phyloP scores from a whole-genome alignment of 2,329 filamentous ascomycete species.

The Lachnellula cervina region DNA sequence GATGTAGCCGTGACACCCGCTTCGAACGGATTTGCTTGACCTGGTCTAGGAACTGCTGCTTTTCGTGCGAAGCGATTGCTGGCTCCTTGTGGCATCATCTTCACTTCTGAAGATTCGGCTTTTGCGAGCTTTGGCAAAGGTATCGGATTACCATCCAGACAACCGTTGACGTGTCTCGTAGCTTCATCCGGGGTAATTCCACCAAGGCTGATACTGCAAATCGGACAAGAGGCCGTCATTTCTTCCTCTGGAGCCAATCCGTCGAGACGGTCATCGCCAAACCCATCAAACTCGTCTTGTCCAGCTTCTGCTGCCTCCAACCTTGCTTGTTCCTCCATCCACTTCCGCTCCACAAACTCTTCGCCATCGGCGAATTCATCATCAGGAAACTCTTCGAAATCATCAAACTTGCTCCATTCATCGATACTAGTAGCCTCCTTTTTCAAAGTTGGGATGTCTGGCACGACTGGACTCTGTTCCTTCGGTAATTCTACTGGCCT shows the following conservation, averaged over 20 bases:
- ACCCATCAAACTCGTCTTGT: slow-evolving; percentile 25
- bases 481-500: slow-evolving; percentile 4
- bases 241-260: slow-evolving; percentile 12
- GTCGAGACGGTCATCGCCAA: slow-evolving; percentile 15
- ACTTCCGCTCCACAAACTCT: slow-evolving; percentile 61
- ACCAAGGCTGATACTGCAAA: slow-evolving; percentile 64
- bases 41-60: slow-evolving; percentile 68
- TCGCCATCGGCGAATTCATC: slow-evolving; percentile 45
- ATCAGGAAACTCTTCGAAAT: slow-evolving; percentile 55
- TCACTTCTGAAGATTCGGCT: slow-evolving; percentile 19
- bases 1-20: slow-evolving; percentile 49
- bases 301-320: slow-evolving; percentile 54
- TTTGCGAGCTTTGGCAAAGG: slow-evolving; percentile 41
- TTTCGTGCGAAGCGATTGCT: slow-evolving; percentile 52
- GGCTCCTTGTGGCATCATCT: slow-evolving; percentile 20
- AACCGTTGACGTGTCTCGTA: slow-evolving; percentile 84
- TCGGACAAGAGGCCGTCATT: slow-evolving; percentile 55
- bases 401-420: slow-evolving; percentile 50
- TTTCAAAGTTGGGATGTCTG: slow-evolving; percentile 38
- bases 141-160: slow-evolving; percentile 75
- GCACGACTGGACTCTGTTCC: slow-evolving; percentile 1
- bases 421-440: slow-evolving; percentile 45
- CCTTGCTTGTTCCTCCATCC: slow-evolving; percentile 70
- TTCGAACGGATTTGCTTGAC: slow-evolving; percentile 73
- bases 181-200: slow-evolving; percentile 62